These are phyloP conservation scores for Myriosclerotinia scirpicola DNA, from an alignment of 2,329 filamentous ascomycete species.

Conservation along the genomic window DNA sequence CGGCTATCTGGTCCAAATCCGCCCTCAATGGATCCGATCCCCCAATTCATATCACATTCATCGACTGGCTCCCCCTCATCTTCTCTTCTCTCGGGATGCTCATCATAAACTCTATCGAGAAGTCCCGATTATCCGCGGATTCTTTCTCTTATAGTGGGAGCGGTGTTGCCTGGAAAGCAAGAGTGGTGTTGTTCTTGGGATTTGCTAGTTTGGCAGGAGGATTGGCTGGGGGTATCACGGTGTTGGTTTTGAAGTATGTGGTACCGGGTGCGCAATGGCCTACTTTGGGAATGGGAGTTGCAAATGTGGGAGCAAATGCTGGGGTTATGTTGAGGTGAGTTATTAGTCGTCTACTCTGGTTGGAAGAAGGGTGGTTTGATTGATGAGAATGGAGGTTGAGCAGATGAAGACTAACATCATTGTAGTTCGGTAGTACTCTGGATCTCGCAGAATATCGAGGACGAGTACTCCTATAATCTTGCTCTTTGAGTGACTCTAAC, in stretches of 20 bases:
- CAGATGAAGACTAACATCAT: conserved; percentile 27
- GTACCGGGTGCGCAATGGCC: conserved; percentile 59
- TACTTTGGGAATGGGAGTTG: conserved; percentile 62
- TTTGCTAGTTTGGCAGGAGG: conserved; percentile 65
- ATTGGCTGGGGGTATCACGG: conserved; percentile 68
- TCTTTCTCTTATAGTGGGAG: conserved; percentile 61
- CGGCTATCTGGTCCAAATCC: conserved; percentile 65
- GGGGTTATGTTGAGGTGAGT: conserved; percentile 60
- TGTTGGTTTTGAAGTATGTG: conserved; percentile 65
- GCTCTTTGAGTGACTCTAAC: conserved; percentile 47
- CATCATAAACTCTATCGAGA: conserved; percentile 70
- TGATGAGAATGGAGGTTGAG: neutral
- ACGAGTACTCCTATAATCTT: conserved; percentile 69
- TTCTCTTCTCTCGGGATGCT: conserved; percentile 68
- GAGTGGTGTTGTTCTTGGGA: conserved; percentile 65
- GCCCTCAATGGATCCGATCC: conserved; percentile 56
- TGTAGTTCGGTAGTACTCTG: conserved; percentile 62
- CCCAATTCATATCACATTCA: conserved; percentile 60
- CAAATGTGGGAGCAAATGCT: conserved; percentile 65
- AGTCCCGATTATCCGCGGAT: conserved; percentile 63
- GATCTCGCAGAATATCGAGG: conserved; percentile 72
- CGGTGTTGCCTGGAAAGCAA: conserved; percentile 67
- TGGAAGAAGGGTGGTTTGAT: neutral
- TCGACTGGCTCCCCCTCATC: conserved; percentile 69
- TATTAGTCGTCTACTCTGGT: conserved; percentile 1